Percentiles rank a stretch among this genome's conserved stretches.
phyloP scores from a whole-genome alignment of 495 filamentous ascomycete genomes.

The Daldinia bambusicola region DNA sequence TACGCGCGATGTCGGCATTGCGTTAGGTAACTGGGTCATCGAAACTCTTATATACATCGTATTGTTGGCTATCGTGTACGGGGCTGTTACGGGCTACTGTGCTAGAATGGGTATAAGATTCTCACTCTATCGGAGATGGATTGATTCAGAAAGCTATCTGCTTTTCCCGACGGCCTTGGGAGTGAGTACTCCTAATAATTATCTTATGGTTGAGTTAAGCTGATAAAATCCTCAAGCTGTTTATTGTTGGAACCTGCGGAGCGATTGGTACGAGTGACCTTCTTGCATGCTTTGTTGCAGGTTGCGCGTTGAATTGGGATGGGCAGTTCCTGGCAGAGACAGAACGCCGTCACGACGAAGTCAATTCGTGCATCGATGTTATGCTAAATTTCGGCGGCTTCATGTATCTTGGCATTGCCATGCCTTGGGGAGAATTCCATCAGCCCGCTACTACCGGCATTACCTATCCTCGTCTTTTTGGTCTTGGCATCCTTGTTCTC shows the following conservation, averaged over 20 bases:
- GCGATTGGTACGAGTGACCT: slow-evolving; percentile 89
- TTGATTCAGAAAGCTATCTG: slow-evolving; percentile 86
- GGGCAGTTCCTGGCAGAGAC: slow-evolving; percentile 89
- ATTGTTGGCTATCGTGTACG: slow-evolving; percentile 76
- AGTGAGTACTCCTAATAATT: slow-evolving; percentile 56
- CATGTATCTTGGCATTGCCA: slow-evolving; percentile 85
- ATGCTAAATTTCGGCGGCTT: slow-evolving; percentile 79
- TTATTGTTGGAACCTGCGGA: slow-evolving; percentile 82
- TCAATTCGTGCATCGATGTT: slow-evolving; percentile 86
- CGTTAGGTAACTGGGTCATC: slow-evolving; percentile 79
- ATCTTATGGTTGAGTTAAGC: background rate
- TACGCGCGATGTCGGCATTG: slow-evolving; percentile 67
- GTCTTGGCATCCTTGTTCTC: slow-evolving; percentile 78
- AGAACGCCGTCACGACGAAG: slow-evolving; percentile 73
- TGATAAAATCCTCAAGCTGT: slow-evolving; percentile 52
- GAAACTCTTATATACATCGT: slow-evolving; percentile 87
- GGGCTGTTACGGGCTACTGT: slow-evolving; percentile 71
- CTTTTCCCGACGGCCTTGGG: slow-evolving; percentile 87
- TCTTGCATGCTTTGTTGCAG: slow-evolving; percentile 90
- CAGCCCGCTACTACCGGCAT: slow-evolving; percentile 53
- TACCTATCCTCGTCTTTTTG: slow-evolving; percentile 72
- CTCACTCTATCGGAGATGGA: slow-evolving; percentile 70
- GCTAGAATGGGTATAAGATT: slow-evolving; percentile 69
- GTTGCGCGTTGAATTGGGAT: slow-evolving; percentile 85
- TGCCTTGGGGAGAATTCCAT: slow-evolving; percentile 71